Evolutionary conservation across 441 rosid species (phyloP).

Genomic region (Gossypium trilobum): DNA sequence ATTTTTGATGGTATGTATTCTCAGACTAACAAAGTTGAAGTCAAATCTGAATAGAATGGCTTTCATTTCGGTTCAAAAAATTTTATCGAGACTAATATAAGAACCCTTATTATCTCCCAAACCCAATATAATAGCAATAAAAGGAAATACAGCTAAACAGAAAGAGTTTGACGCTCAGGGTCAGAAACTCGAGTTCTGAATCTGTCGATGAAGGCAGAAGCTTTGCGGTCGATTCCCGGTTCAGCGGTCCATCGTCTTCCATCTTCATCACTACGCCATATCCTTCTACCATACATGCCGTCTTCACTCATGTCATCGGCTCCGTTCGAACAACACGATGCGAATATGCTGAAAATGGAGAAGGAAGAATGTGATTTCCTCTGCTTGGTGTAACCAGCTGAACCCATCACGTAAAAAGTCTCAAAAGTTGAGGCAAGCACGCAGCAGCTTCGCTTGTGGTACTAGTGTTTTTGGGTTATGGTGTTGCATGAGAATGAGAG

Average conservation of each 20-base stretch:
- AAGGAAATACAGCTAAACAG: constrained; percentile 21
- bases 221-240: constrained; percentile 61
- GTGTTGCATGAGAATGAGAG: background rate
- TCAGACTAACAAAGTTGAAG: background rate
- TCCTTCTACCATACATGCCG: constrained; percentile 33
- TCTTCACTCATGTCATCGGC: constrained; percentile 52
- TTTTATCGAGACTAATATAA: background rate
- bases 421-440: background rate
- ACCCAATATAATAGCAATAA: background rate
- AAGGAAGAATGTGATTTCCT: constrained; percentile 41
- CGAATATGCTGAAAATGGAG: constrained; percentile 41
- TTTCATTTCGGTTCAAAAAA: background rate
- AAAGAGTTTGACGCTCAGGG: constrained; percentile 33
- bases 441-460: background rate
- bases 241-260: constrained; percentile 60
- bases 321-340: constrained; percentile 43
- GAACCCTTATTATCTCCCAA: background rate
- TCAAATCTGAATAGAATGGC: background rate
- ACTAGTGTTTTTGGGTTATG: background rate
- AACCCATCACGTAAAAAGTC: constrained; percentile 25
- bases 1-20: background rate
- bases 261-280: constrained; percentile 55
- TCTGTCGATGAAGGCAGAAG: constrained; percentile 52
- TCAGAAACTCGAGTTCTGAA: constrained; percentile 50
- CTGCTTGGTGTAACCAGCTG: constrained; percentile 25